Percentiles rank a stretch among this genome's conserved stretches.
Conservation (phyloP, 2,329 filamentous ascomycete species). For the Sclerotinia nivalis region DNA sequence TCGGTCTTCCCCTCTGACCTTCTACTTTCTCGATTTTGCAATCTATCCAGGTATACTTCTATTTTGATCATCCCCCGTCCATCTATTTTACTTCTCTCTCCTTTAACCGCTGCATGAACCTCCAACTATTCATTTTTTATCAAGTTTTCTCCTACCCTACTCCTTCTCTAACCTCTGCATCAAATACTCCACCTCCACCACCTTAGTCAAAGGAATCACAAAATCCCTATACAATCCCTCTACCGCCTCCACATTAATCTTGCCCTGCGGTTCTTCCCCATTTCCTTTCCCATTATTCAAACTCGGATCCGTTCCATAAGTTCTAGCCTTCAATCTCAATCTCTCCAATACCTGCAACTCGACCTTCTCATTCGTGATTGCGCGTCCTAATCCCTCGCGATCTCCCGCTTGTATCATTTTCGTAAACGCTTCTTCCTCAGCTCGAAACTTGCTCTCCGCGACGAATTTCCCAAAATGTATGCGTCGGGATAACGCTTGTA, state of each 20-base stretch:
- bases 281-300: slow-evolving; percentile 43
- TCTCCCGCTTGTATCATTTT: slow-evolving; percentile 79
- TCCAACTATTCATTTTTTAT: neutral
- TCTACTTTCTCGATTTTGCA: neutral
- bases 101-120: too few relatives aligned
- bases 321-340: slow-evolving; percentile 83
- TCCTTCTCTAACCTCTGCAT: slow-evolving; percentile 76
- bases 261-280: slow-evolving; percentile 56
- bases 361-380: slow-evolving; percentile 86
- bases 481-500: slow-evolving; percentile 85
- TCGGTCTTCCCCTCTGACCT: neutral
- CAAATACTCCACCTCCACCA: slow-evolving; percentile 95
- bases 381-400: slow-evolving; percentile 76
- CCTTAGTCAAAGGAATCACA: slow-evolving; percentile 97
- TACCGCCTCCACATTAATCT: slow-evolving; percentile 91
- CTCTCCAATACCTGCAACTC: slow-evolving; percentile 90
- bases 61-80: neutral
- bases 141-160: neutral
- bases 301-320: slow-evolving; percentile 89
- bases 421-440: slow-evolving; percentile 78
- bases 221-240: slow-evolving; percentile 88
- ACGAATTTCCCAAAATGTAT: slow-evolving; percentile 99
- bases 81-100: too few relatives aligned
- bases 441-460: slow-evolving; percentile 89
- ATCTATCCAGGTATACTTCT: slow-evolving; percentile 2